Evolutionary conservation across 148 eudicot species (phyloP).

Genomic region (Cornus controversa): DNA sequence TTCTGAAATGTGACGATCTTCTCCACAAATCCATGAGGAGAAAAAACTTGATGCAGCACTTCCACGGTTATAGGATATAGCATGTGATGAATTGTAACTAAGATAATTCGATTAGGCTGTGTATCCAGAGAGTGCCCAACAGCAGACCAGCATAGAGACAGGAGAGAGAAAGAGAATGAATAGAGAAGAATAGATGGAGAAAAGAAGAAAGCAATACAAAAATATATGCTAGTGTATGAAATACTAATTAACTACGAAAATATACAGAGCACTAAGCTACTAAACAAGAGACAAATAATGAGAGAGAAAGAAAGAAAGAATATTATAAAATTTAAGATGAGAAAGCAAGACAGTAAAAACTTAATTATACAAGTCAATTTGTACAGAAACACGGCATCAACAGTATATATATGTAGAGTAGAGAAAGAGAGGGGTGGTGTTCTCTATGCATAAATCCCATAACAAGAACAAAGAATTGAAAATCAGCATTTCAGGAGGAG

Average conservation of each 20-base stretch:
- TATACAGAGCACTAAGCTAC: not conserved
- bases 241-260: not conserved
- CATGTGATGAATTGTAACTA: constrained; percentile 81
- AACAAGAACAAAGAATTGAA: not conserved
- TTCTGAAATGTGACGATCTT: constrained; percentile 86
- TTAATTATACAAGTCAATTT: not conserved
- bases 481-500: not conserved
- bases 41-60: constrained; percentile 89
- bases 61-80: constrained; percentile 81
- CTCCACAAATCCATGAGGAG: constrained; percentile 85
- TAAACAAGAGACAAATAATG: constrained; percentile 7
- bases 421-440: not conserved
- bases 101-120: constrained; percentile 84
- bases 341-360: not conserved
- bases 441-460: not conserved
- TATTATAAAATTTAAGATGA: not conserved
- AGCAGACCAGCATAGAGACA: constrained; percentile 86
- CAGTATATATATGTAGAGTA: not conserved
- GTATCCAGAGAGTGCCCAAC: constrained; percentile 50
- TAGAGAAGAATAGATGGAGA: constrained; percentile 66
- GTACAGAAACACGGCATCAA: not conserved
- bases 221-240: constrained; percentile 15
- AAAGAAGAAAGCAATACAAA: constrained; percentile 39
- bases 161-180: constrained; percentile 67
- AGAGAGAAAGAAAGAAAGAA: constrained; percentile 2